Evolutionary conservation across 345 rosid species (phyloP).

Genomic region (Cochlearia excelsa): DNA sequence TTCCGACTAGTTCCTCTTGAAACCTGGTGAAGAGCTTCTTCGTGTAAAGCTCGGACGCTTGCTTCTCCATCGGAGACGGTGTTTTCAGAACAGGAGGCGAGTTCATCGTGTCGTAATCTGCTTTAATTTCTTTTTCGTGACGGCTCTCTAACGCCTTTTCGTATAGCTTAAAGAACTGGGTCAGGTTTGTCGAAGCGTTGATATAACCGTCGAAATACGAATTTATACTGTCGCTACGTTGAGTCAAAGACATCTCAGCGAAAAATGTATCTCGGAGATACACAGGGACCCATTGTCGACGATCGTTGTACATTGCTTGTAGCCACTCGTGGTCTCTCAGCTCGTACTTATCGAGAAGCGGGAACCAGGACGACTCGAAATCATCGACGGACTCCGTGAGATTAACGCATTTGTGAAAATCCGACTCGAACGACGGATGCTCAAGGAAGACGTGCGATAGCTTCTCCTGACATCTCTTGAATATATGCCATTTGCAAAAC

Average conservation of each 20-base stretch:
- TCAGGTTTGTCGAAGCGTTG: constrained; percentile 54
- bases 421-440: constrained; percentile 47
- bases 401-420: constrained; percentile 46
- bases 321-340: constrained; percentile 64
- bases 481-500: constrained; percentile 59
- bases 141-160: constrained; percentile 51
- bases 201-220: constrained; percentile 66
- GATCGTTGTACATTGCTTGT: constrained; percentile 47
- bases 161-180: constrained; percentile 49
- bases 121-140: constrained; percentile 49
- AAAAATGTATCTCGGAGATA: constrained; percentile 58
- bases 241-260: constrained; percentile 57
- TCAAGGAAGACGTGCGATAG: constrained; percentile 42
- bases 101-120: constrained; percentile 49
- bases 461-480: constrained; percentile 49
- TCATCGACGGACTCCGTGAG: constrained; percentile 42
- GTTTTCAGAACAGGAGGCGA: constrained; percentile 43
- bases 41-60: constrained; percentile 46
- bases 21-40: constrained; percentile 43
- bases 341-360: constrained; percentile 45
- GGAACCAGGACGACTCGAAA: constrained; percentile 44
- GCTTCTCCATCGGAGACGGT: constrained; percentile 55
- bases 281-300: constrained; percentile 64
- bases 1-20: constrained; percentile 53
- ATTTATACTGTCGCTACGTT: constrained; percentile 54